Base-by-base conservation (phyloP, 2,329 filamentous ascomycete species). In the Scopulariopsis brevicaulis region DNA sequence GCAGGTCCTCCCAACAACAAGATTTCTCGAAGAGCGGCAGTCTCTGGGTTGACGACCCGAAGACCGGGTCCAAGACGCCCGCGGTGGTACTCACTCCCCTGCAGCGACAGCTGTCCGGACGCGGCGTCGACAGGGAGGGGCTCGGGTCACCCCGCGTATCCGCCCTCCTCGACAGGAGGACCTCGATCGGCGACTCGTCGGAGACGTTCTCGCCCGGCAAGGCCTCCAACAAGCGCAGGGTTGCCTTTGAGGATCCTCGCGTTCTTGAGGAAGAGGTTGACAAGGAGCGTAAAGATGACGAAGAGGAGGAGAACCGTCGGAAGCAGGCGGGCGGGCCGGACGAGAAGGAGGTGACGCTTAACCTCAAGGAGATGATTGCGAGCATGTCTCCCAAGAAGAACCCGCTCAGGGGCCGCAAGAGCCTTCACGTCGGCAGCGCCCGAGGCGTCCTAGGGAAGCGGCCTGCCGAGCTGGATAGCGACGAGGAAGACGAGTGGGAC, bases 331-430 rank as follows among this genome's bases (percentile, higher is more conserved):
- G 74, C 56, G 22, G 24, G 10, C 46, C 15, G 35, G 46, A 56
- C 34, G 55, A 57, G 11, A 70, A 67, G 20, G 86, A 89, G 62
- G 76, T 75, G 2, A 87, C 86, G 0, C 70, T 84, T 40, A 89
- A 83, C 61, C 72, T 93, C 51, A 87, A 83, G 61, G 86, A 90
- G 62, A 86, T 90, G 81, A 93, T 93, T 60, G 80, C 87, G 60
- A 87, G 83, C 59, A 76, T 93, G 61, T 90, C 87, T 25, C 89
- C 89, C 0, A 89, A 88, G 70, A 89, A 90, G 68, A 85, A 82
- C 57, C 70, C 73, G 6, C 63, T 88, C 7, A 83, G 78, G 58
- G 83, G 83, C 15, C 83, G 88, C 48, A 92, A 92, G 72, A 92
- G 88, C 66, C 75, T 92, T 55, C 85, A 88, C 62, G 82, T 90